Percentiles rank a stretch among this genome's conserved stretches.
phyloP scores from a whole-genome alignment of 148 eudicot genomes.

The Cornus suecica region DNA sequence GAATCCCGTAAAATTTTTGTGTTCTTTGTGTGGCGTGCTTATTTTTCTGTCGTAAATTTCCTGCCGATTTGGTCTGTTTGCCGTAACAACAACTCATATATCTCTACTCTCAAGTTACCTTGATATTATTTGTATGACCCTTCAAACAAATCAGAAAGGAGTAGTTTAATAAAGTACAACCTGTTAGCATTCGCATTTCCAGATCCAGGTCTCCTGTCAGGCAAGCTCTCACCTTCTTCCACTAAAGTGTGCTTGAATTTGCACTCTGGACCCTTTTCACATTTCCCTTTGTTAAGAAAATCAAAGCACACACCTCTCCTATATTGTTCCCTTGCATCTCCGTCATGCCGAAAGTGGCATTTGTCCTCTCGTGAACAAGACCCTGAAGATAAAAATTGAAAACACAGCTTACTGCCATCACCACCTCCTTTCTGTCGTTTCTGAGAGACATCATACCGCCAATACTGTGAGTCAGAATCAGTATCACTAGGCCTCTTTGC shows the following conservation, averaged over 20 bases:
- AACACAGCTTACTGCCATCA: constrained; percentile 61
- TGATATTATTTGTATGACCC: not conserved
- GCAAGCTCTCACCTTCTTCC: constrained; percentile 49
- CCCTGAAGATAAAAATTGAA: constrained; percentile 80
- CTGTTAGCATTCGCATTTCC: constrained; percentile 48
- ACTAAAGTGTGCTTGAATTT: constrained; percentile 69
- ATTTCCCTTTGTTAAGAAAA: constrained; percentile 85
- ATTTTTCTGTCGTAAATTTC: too few relatives aligned
- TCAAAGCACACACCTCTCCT: constrained; percentile 90
- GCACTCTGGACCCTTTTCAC: constrained; percentile 94
- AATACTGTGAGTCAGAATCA: constrained; percentile 68
- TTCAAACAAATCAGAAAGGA: not conserved
- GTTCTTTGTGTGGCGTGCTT: too few relatives aligned
- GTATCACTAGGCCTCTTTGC: constrained; percentile 52
- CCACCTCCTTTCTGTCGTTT: constrained; percentile 72
- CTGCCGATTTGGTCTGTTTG: too few relatives aligned
- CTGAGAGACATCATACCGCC: constrained; percentile 84
- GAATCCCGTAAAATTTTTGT: too few relatives aligned
- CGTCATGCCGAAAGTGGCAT: constrained; percentile 83
- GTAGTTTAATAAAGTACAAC: constrained; percentile 27
- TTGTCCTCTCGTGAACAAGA: constrained; percentile 77
- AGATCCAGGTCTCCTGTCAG: constrained; percentile 44
- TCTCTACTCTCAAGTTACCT: too few relatives aligned
- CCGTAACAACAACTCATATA: too few relatives aligned
- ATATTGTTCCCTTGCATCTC: constrained; percentile 77